Conservation (phyloP, 768 basidiomycete genomes). For the Leccinum arenicola region DNA sequence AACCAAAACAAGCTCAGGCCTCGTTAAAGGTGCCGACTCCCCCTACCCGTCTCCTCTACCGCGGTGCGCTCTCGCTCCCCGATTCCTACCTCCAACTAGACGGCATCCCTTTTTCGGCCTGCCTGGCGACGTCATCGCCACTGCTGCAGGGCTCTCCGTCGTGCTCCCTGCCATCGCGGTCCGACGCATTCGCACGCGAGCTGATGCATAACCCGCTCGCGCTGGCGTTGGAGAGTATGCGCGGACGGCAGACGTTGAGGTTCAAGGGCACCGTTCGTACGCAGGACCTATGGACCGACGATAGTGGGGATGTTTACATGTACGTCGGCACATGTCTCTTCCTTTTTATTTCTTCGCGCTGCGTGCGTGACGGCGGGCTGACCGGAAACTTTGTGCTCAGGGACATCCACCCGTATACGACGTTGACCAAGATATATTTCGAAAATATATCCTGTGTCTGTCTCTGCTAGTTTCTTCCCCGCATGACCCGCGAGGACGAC, state of each 20-base stretch:
- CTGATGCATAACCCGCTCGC: conserved; percentile 71
- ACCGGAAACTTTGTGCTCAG: conserved; percentile 30
- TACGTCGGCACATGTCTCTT: conserved; percentile 26
- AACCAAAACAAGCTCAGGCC: background rate
- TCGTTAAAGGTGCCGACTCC: background rate
- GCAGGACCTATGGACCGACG: conserved; percentile 58
- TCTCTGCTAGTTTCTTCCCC: conserved; percentile 30
- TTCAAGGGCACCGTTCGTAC: conserved; percentile 54
- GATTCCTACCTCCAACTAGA: conserved; percentile 58
- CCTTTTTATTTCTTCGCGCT: no score
- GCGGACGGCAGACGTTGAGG: conserved; percentile 61
- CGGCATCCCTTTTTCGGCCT: conserved; percentile 65
- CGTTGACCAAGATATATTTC: conserved; percentile 61
- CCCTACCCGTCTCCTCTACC: conserved; percentile 44
- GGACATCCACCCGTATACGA: conserved; percentile 69
- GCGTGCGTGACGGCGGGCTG: no score
- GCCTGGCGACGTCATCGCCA: conserved; percentile 22
- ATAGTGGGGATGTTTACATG: conserved; percentile 48
- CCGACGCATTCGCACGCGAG: conserved; percentile 28
- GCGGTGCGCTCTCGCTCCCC: conserved; percentile 69
- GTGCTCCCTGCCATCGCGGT: conserved; percentile 10
- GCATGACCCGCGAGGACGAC: conserved; percentile 37
- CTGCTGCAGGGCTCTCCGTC: conserved; percentile 24
- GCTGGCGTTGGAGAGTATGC: conserved; percentile 76
- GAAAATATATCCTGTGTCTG: conserved; percentile 63